Base-by-base conservation (phyloP, 495 filamentous ascomycete genomes). In the Xylaria longipes region DNA sequence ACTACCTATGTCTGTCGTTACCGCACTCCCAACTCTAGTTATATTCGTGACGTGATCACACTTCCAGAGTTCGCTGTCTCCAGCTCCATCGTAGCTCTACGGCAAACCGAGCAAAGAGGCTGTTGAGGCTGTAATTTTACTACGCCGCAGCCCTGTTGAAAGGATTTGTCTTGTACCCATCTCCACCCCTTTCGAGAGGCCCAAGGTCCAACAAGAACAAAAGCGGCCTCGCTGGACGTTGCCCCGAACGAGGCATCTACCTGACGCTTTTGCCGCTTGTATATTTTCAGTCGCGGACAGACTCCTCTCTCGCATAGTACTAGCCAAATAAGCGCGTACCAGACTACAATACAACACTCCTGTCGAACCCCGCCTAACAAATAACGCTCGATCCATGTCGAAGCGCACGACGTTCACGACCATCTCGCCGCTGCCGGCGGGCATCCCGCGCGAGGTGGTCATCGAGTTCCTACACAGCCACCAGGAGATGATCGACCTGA, bases 401-500 rank as follows among this genome's bases (percentile, higher is more conserved):
- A 88, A 87, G 79, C 82, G 82, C 48, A 88, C 85, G 3, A 80
- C 84, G 27, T 91, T 92, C 80, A 94, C 91, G 54, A 90, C 86
- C 43, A 86, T 94, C 71, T 94, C 91, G 37, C 89, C 92, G 0
- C 86, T 95, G 27, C 93, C 93, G 0, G 65, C 85, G n/a, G 83
- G 84, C 60, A 87, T 94, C 63, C 84, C 88, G 25, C 89, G 92
- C 41, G 83, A 91, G 73, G 86, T 86, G 15, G 93, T 93, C 33
- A 76, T 94, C 70, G 84, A 87, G 33, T 90, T 91, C 27, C 86
- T 95, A 7, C 91, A 93, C 79, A 87, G 89, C 75, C 92, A 94
- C 76, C 79, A 83, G 50, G 89, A 89, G 70, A 94, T 96, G 87
- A 95, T 95, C 74, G 90, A 93, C 54, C 84, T 94, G 33, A 96